Evolutionary conservation across 208 protist species (phyloP), one percentile per base, ranked within the genome.

Genomic region (Trypanosoma mega): DNA sequence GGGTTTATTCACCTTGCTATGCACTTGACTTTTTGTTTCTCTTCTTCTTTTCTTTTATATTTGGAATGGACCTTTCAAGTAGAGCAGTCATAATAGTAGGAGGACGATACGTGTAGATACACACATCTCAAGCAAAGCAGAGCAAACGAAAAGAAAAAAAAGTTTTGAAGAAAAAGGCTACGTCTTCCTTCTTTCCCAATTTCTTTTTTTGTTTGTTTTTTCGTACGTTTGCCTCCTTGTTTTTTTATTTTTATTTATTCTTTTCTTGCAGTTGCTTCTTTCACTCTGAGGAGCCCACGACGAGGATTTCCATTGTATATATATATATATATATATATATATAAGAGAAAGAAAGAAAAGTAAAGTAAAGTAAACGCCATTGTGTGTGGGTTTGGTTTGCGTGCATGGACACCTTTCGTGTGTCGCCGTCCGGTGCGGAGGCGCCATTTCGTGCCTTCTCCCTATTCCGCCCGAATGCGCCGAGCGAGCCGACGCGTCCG

Each of bases 31-130:
- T 64, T 57, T 57, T 46, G 27, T 60, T 68, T 34, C n/a, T 6
- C n/a, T 65, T 45, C 21, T 20, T 64, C 41, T 30, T 52, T 65
- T 60, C 49, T 74, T 46, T 43, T 52, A 37, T 63, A 34, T 51
- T 16, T 16, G 6, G 12, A 39, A 39, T 16, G 34, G 6, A 16
- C 12, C 34, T 16, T 39, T n/a, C n/a, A n/a, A n/a, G n/a, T n/a
- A n/a, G n/a, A n/a, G n/a, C n/a, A n/a, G n/a, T n/a, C n/a, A n/a
- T n/a, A n/a, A n/a, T n/a, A n/a, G n/a, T n/a, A n/a, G n/a, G n/a
- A n/a, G n/a, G n/a, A n/a, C n/a, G n/a, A n/a, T n/a, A 20, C 23
- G 44, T 21, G 23, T 51, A 29, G 26, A 29, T 51, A 11, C 16
- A 3, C 12, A 8, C 3, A n/a, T 36, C 6, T n/a, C 1, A 9